phyloP scores from a whole-genome alignment of 805 yeast species.

The Ogataea ramenticola region DNA sequence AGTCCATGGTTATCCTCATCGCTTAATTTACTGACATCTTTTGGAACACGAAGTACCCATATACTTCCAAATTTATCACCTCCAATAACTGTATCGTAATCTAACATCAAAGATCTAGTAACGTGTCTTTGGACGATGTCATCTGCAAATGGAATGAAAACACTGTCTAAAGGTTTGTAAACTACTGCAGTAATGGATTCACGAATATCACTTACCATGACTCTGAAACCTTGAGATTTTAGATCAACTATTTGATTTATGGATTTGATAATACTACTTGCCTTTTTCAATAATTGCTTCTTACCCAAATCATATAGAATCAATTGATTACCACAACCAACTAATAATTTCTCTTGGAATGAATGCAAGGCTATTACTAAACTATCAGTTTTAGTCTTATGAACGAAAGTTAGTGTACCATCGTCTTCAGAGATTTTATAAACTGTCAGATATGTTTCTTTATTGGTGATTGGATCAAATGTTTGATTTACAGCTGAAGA shows the following conservation, averaged over 20 bases:
- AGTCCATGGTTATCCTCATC: constrained; percentile 44
- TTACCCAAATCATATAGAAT: constrained; percentile 68
- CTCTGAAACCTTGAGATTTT: constrained; percentile 45
- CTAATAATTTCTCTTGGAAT: constrained; percentile 57
- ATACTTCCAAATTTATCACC: constrained; percentile 88
- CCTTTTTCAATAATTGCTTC: constrained; percentile 69
- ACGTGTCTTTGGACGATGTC: constrained; percentile 65
- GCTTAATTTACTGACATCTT: constrained; percentile 37
- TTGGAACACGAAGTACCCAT: constrained; percentile 56
- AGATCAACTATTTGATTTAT: constrained; percentile 47
- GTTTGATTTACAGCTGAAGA: constrained; percentile 31
- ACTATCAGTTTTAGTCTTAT: constrained; percentile 49
- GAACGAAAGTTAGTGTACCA: constrained; percentile 41
- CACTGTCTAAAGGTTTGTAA: constrained; percentile 39
- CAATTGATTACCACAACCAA: constrained; percentile 46
- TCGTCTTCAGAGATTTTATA: constrained; percentile 23
- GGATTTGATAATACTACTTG: constrained; percentile 38
- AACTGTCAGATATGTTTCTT: constrained; percentile 26
- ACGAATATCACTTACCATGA: constrained; percentile 66
- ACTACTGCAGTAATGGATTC: constrained; percentile 55
- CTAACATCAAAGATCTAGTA: constrained; percentile 54
- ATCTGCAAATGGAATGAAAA: constrained; percentile 58
- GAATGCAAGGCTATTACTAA: constrained; percentile 40
- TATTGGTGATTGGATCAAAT: constrained; percentile 21
- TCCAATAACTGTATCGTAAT: constrained; percentile 67